Conservation (phyloP, 2,329 filamentous ascomycete genomes). For the Botrytis sinoallii region DNA sequence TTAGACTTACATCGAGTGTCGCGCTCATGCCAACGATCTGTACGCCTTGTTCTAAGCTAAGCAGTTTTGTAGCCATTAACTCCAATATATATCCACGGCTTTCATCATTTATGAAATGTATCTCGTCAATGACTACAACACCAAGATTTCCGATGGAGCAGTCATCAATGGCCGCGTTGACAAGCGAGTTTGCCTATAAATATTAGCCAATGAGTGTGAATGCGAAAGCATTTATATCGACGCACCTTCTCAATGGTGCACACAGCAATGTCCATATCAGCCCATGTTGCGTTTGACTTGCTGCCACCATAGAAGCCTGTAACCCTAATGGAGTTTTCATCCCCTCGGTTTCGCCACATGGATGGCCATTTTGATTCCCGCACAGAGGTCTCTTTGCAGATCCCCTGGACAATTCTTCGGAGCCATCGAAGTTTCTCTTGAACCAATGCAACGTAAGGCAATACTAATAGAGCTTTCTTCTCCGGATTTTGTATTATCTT, state of each 20-base stretch:
- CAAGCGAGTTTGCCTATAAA: constrained; percentile 65
- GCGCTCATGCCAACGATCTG: constrained; percentile 80
- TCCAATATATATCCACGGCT: constrained; percentile 75
- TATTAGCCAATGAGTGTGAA: constrained; percentile 6
- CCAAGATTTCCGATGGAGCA: constrained; percentile 60
- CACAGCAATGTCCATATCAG: constrained; percentile 72
- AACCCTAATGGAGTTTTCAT: constrained; percentile 60
- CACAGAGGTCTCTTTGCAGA: constrained; percentile 40
- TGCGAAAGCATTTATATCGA: neutral
- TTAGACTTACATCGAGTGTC: constrained; percentile 60
- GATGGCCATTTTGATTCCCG: constrained; percentile 33
- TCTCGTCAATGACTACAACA: constrained; percentile 69
- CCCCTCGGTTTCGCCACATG: constrained; percentile 53
- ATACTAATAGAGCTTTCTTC: constrained; percentile 67
- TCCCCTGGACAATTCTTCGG: constrained; percentile 60
- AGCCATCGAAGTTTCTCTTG: constrained; percentile 78
- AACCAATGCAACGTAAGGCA: constrained; percentile 76
- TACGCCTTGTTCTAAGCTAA: constrained; percentile 63
- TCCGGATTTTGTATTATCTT: constrained; percentile 60
- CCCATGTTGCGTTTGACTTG: constrained; percentile 63
- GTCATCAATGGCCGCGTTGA: constrained; percentile 72
- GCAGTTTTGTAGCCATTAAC: constrained; percentile 68
- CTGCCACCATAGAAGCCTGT: constrained; percentile 74
- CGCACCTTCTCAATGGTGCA: constrained; percentile 75
- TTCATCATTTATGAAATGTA: constrained; percentile 80